Base-by-base conservation (phyloP, 495 filamentous ascomycete species). In the Penicillium paradoxum region DNA sequence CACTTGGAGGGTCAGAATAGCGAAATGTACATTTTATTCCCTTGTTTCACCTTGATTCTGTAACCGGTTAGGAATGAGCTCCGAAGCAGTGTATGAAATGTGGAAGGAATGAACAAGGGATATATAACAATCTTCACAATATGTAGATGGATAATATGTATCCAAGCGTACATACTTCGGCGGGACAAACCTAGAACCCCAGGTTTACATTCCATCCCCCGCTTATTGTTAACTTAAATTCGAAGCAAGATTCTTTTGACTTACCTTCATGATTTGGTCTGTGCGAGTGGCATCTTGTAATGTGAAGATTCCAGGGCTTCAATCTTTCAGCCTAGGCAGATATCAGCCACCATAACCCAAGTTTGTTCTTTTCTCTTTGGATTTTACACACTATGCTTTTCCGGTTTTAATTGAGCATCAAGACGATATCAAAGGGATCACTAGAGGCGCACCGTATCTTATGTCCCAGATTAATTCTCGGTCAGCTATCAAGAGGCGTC, bases 121-220 rank as follows among this genome's bases (percentile, higher is more conserved):
- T 36, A 37, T 17, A 45, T 33, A 21, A 19, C 4, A 27, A 27
- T 27, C 24, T 27, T 27, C 3, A 27, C 24, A 3, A 27, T 7
- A n/a, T n/a, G n/a, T n/a, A 27, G 24, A 27, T 25, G 9, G 4
- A 42, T 4, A 21, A 25, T 25, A 6, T n/a, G 6, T 2, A n/a
- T n/a, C n/a, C n/a, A n/a, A n/a, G n/a, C n/a, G n/a, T n/a, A 42
- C 21, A 42, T 42, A 42, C 21, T 42, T 4, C 21, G 15, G 9
- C 21, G 24, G 9, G 14, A 13, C 10, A 13, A 42, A 24, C 21
- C 22, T 32, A 6, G 21, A 33, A 45, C 32, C 45, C 18, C 17
- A 21, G 13, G 21, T 24, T 36, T 30, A 47, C 32, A 47, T 47
- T 47, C 30, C 30, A 47, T 47, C 45, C 45, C 45, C 45, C 45